These are phyloP conservation scores for Conidiobolus incongruus DNA, from an alignment of 371 early-diverging fungal genomes.

Conservation along the genomic window DNA sequence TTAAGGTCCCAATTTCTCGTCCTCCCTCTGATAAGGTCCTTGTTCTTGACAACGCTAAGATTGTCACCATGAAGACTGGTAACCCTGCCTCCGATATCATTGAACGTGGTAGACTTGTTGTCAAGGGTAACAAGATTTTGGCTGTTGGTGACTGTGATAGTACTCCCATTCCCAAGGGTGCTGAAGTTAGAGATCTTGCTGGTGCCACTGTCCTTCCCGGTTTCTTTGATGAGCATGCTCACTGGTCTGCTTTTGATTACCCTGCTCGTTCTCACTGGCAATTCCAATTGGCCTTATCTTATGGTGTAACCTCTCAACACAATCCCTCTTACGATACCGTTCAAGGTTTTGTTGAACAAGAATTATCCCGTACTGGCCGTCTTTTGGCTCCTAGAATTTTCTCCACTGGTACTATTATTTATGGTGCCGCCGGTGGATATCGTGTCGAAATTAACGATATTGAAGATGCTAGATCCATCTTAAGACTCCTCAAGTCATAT, in stretches of 20 bases:
- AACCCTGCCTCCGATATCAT: background rate
- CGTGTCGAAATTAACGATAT: background rate
- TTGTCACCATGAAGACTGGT: no score
- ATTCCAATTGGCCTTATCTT: background rate
- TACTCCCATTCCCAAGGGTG: background rate
- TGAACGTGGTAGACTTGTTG: background rate
- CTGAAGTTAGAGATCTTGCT: background rate
- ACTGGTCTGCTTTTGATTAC: background rate
- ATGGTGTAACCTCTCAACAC: background rate
- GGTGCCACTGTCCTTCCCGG: background rate
- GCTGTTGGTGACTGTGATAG: background rate
- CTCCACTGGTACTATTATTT: no score
- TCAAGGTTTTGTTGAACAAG: background rate
- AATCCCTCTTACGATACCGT: conserved; percentile 1
- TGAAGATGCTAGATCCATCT: background rate
- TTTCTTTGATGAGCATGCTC: background rate
- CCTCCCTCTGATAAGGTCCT: background rate
- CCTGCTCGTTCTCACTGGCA: background rate
- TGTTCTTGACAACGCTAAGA: background rate
- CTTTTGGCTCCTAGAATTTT: background rate
- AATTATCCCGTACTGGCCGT: background rate
- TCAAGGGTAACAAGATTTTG: background rate
- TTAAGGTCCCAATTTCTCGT: background rate
- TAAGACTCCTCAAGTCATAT: no score
- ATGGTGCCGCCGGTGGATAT: background rate